Base-by-base conservation (phyloP, 2,329 filamentous ascomycete species). In the Myriosclerotinia scirpicola region DNA sequence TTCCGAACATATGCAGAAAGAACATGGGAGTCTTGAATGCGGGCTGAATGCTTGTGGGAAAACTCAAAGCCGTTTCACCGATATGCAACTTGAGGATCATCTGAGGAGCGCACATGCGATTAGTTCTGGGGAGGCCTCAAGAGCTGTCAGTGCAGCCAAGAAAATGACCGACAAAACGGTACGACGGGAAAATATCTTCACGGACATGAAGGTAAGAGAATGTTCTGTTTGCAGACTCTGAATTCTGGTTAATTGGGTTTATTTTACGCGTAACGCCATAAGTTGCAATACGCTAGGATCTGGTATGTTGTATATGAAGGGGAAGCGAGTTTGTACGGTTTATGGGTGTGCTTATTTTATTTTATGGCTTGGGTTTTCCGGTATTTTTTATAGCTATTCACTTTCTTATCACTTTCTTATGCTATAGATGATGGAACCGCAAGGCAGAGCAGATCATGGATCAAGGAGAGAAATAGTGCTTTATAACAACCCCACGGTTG, bases 1-100 rank as follows among this genome's bases (percentile, higher is more conserved):
- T 22, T 54, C 62, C 20, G 53, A 58, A 17, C 63, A 65, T 48
- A 58, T 65, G 54, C 40, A 65, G 54, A 58, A 22, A 26, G 52
- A 38, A 12, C 62, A 64, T 26, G 62, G 62, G 6, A 48, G 11
- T 8, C 56, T 48, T 17, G 62, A 64, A 56, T 64, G 62, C 15
- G 53, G 22, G 20, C 38, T 64, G 61, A n/a, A 26, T 15, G 15
- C 8, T 17, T 58, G 54, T 44, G 54, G 54, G 17, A 26, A 6
- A 3, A 30, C 7, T 7, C 38, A 58, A 30, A 58, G 54, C 26
- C 54, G 22, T 38, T 44, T 58, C 38, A 42, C 54, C 9, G 38
- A 42, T 30, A 11, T 42, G 17, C n/a, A 42, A 17, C n/a, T 58
- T 8, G 54, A 56, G 4, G 26, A 22, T 7, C 38, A 44, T 20